A percentile compares a stretch with the other conserved stretches of the same genome.
These are phyloP conservation scores for Clavulina sp. DNA, from an alignment of 768 basidiomycete genomes.

Conservation along the genomic window DNA sequence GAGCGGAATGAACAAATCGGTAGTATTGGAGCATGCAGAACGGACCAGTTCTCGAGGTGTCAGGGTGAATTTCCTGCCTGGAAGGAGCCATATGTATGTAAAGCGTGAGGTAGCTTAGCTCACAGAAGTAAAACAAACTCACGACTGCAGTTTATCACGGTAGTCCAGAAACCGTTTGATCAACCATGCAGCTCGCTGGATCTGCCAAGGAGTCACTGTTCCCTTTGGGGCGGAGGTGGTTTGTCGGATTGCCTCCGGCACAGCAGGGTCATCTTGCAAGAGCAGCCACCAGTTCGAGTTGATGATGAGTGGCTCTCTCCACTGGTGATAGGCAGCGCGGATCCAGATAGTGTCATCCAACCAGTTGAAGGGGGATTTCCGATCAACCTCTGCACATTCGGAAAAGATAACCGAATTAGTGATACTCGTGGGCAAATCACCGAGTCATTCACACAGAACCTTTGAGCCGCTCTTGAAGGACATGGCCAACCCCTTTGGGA, in stretches of 20 bases:
- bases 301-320: conserved; percentile 66
- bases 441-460: conserved; percentile 28
- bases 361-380: conserved; percentile 77
- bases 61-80: conserved; percentile 53
- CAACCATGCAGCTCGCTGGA: conserved; percentile 71
- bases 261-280: conserved; percentile 51
- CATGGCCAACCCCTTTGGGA: conserved; percentile 37
- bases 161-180: conserved; percentile 54
- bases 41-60: conserved; percentile 54
- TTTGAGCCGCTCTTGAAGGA: conserved; percentile 54
- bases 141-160: conserved; percentile 49
- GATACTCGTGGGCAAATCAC: not conserved
- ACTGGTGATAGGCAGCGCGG: conserved; percentile 73
- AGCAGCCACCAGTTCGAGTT: conserved; percentile 97
- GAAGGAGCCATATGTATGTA: not conserved
- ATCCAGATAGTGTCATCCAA: conserved; percentile 88
- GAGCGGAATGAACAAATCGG: conserved; percentile 17
- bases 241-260: conserved; percentile 26
- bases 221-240: conserved; percentile 9
- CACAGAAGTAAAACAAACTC: conserved; percentile 15
- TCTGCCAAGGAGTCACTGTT: conserved; percentile 59
- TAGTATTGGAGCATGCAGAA: conserved; percentile 26
- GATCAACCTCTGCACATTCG: conserved; percentile 47
- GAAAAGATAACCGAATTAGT: not conserved
- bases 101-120: not conserved